These are phyloP conservation scores for Salix brachista DNA, from an alignment of 345 rosid genomes.

Conservation along the genomic window DNA sequence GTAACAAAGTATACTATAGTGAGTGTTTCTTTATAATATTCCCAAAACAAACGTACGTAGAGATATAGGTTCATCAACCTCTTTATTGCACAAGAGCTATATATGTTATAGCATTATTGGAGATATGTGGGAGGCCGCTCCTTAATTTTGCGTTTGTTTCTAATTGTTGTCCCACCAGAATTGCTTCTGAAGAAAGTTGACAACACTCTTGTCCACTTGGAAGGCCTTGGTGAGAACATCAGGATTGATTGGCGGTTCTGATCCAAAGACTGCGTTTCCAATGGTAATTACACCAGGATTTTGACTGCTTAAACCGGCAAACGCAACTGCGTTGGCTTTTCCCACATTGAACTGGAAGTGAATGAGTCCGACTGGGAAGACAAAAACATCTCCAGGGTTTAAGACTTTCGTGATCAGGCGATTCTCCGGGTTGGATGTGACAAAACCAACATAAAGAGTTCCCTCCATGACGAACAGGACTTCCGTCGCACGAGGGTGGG, in stretches of 20 bases:
- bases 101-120: no score
- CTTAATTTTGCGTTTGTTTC: no score
- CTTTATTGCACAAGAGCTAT: no score
- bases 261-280: background rate
- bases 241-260: background rate
- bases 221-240: background rate
- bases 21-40: no score
- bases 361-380: slow-evolving; percentile 5
- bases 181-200: slow-evolving; percentile 2
- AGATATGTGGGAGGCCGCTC: no score
- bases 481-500: slow-evolving; percentile 5
- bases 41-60: no score
- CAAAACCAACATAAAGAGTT: slow-evolving; percentile 6
- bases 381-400: slow-evolving; percentile 3
- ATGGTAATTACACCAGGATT: slow-evolving; percentile 7
- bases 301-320: slow-evolving; percentile 2
- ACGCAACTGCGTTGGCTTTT: background rate
- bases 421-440: slow-evolving; percentile 3
- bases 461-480: background rate
- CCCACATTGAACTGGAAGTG: slow-evolving; percentile 5
- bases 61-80: no score
- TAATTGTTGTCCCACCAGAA: background rate
- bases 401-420: slow-evolving; percentile 9
- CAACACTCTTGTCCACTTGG: background rate
- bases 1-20: no score